phyloP scores from a whole-genome alignment of 2,329 filamentous ascomycete species.

The Aquanectria penicillioides region DNA sequence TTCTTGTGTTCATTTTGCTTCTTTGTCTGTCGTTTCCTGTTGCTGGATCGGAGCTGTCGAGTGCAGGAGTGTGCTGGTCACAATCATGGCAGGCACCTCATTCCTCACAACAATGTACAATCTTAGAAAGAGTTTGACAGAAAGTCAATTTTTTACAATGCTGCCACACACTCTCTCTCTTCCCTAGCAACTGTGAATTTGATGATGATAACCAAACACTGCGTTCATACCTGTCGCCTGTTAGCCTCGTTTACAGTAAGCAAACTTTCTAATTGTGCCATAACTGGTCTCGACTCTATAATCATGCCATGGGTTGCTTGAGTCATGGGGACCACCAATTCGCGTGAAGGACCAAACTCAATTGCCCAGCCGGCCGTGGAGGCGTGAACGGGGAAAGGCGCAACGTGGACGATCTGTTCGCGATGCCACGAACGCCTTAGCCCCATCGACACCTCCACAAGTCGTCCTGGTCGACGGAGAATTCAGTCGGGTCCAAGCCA shows the following conservation, averaged over 20 bases:
- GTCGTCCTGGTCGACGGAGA: constrained; percentile 29
- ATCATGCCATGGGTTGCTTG: neutral
- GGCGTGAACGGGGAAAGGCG: neutral
- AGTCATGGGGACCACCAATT: constrained; percentile 15
- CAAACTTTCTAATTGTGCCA: no score
- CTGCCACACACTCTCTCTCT: constrained; percentile 27
- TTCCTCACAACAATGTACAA: constrained; percentile 40
- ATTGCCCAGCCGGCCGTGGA: neutral
- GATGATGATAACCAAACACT: no score
- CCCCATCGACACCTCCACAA: constrained; percentile 16
- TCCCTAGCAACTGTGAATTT: neutral
- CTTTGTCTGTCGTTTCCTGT: constrained; percentile 46
- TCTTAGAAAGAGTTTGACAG: constrained; percentile 36
- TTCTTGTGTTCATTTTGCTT: constrained; percentile 53
- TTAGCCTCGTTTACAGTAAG: no score
- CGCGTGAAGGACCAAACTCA: constrained; percentile 2
- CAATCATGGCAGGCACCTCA: constrained; percentile 40
- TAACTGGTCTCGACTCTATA: no score
- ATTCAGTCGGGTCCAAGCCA: constrained; percentile 38
- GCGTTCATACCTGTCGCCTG: no score
- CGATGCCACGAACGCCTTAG: constrained; percentile 19
- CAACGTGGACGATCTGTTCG: constrained; percentile 23
- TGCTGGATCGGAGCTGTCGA: constrained; percentile 40
- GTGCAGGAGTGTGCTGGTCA: constrained; percentile 46
- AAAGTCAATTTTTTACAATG: constrained; percentile 41